Conservation (phyloP, 805 yeast species). For the Saccharomyces mikatae region DNA sequence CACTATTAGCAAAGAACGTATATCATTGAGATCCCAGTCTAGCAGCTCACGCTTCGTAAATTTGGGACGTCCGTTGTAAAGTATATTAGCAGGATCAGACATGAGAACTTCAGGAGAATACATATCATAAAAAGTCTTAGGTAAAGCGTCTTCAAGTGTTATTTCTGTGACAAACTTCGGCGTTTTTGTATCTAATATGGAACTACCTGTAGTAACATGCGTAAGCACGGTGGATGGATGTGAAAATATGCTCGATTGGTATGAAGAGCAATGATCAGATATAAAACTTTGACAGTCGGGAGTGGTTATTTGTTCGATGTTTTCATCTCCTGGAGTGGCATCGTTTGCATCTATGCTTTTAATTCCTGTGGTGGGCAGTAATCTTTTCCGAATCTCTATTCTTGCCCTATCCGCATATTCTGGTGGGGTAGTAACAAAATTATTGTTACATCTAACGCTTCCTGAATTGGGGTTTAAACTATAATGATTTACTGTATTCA, state of each 20-base stretch:
- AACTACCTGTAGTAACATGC: conserved; percentile 11
- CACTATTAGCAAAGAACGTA: conserved; percentile 54
- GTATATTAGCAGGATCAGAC: conserved; percentile 32
- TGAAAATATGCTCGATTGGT: conserved; percentile 24
- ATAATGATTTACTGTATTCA: conserved; percentile 1
- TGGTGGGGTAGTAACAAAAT: conserved; percentile 30
- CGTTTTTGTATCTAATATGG: conserved; percentile 1
- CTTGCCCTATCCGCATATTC: conserved; percentile 32
- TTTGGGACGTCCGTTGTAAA: conserved; percentile 51
- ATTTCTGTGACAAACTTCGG: conserved; percentile 17
- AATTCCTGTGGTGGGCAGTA: conserved; percentile 9
- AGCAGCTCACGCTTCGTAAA: conserved; percentile 55
- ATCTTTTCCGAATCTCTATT: conserved; percentile 27
- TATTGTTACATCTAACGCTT: conserved; percentile 2
- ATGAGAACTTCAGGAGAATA: conserved; percentile 48
- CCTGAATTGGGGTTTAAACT: conserved; percentile 1
- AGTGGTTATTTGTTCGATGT: background rate
- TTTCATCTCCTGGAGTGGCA: background rate
- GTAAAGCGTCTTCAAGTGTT: conserved; percentile 44
- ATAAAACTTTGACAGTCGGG: conserved; percentile 12
- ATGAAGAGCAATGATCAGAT: conserved; percentile 18
- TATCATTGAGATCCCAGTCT: conserved; percentile 67
- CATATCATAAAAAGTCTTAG: conserved; percentile 44
- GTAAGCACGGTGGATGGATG: conserved; percentile 18
- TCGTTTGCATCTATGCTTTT: background rate